These are phyloP conservation scores for Penicillium sp. DNA, from an alignment of 2,329 filamentous ascomycete genomes.

Conservation along the genomic window DNA sequence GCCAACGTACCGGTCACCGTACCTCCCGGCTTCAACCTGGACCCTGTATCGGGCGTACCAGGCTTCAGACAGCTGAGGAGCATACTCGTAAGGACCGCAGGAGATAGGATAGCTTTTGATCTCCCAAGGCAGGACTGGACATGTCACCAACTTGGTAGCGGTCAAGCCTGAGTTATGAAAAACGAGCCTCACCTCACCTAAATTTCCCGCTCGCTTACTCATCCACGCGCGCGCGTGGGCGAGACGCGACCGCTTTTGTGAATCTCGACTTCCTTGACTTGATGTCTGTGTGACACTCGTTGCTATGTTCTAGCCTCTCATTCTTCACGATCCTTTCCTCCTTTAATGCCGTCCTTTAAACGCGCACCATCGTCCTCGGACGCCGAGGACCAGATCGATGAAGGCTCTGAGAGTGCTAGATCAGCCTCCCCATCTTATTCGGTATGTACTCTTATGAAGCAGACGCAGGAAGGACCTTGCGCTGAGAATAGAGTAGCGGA, in stretches of 20 bases:
- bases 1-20: too few species aligned
- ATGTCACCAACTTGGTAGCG: too few species aligned
- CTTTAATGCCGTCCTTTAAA: conserved; percentile 44
- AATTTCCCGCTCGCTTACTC: too few species aligned
- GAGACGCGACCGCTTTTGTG: conserved; percentile 1
- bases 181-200: too few species aligned
- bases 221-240: too few species aligned
- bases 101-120: too few species aligned
- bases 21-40: too few species aligned
- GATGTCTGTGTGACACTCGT: not conserved
- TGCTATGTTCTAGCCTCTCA: conserved; percentile 4
- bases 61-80: too few species aligned
- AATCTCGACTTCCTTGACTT: not conserved
- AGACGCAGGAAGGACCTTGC: not conserved
- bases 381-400: conserved; percentile 31
- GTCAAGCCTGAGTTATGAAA: too few species aligned
- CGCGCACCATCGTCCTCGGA: conserved; percentile 34
- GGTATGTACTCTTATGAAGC: conserved; percentile 28
- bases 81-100: too few species aligned
- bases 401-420: conserved; percentile 25
- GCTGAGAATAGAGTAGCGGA: conserved; percentile 31
- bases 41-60: too few species aligned
- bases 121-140: too few species aligned
- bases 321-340: not conserved
- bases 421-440: conserved; percentile 26